Base-by-base conservation (phyloP, 2,329 filamentous ascomycete species). In the Aspergillus hiratsukae region DNA sequence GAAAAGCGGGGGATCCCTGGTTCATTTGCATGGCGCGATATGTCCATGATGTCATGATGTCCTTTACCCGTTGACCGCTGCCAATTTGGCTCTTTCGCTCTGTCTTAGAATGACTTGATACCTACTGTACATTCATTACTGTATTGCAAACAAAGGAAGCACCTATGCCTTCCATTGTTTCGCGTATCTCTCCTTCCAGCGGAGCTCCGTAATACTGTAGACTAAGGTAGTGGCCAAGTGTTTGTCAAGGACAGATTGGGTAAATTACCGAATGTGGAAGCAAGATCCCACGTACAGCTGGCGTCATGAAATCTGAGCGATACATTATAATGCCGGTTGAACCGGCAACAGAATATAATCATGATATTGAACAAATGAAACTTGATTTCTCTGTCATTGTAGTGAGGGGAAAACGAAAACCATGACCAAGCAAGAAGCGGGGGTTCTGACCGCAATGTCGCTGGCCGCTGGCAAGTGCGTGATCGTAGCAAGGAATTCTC, bases 401-500 rank as follows among this genome's bases (percentile, higher is more conserved):
- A 14, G 4, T 35, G 11, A 37, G 31, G 31, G 31, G 14, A 8
- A 43, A 10, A 9, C 31, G 14, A 23, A 25, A 21, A 45, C 21
- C 27, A 23, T 25, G 27, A 37, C 31, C 9, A n/a, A 25, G 17
- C n/a, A 10, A 28, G 27, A 45, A 54, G 55, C 52, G 52, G 56
- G 56, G 56, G 37, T 57, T 41, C 40, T 45, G 41, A 45, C n/a
- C n/a, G 41, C 41, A 14, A 10, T 45, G 8, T 37, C 14, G 17
- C 31, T 46, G 43, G 23, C 21, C 11, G 8, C 5, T 23, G 23
- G 23, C 53, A 50, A 35, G 21, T 55, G 54, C 35, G 45, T 61
- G 63, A 65, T 65, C 60, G 59, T 60, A 62, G 63, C 58, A 61
- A 61, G 61, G 61, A 61, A 58, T 60, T 60, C 57, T 58, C 62